A percentile compares a stretch with the other conserved stretches of the same genome.
phyloP scores from a whole-genome alignment of 1,284 basidiomycete species.

The Fomitiporia mediterranea region DNA sequence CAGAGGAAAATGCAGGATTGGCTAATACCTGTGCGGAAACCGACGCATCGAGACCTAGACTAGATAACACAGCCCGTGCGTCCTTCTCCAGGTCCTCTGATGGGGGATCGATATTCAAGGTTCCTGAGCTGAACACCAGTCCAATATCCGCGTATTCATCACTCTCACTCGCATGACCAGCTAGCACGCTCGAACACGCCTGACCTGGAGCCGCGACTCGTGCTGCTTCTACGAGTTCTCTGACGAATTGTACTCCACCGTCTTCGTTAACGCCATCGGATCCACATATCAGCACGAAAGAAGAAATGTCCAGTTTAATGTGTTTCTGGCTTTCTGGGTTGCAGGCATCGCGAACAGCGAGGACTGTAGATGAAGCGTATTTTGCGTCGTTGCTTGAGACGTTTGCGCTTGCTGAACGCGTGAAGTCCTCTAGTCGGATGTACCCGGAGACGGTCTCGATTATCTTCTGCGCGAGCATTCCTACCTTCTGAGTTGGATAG shows the following conservation, averaged over 20 bases:
- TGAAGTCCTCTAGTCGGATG: background rate
- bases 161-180: slow-evolving; percentile 47
- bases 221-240: slow-evolving; percentile 35
- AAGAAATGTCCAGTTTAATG: slow-evolving; percentile 6
- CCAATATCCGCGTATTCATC: slow-evolving; percentile 52
- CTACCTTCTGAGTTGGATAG: too few relatives aligned
- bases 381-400: background rate
- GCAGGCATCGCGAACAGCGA: background rate
- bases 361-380: slow-evolving; percentile 3
- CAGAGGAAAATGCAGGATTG: background rate
- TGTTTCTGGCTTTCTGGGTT: background rate
- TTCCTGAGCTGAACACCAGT: slow-evolving; percentile 40
- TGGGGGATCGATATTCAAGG: background rate
- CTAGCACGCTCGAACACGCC: slow-evolving; percentile 47
- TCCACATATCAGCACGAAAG: slow-evolving; percentile 2
- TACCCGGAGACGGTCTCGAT: background rate
- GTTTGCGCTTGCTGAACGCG: background rate
- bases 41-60: slow-evolving; percentile 14
- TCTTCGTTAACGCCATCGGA: background rate
- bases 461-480: slow-evolving; percentile 1
- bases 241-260: background rate
- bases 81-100: background rate
- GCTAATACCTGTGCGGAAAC: background rate
- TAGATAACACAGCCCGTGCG: background rate
- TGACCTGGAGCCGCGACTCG: slow-evolving; percentile 36